Conservation (phyloP, 768 basidiomycete species). For the Phaeotremella fagi region DNA sequence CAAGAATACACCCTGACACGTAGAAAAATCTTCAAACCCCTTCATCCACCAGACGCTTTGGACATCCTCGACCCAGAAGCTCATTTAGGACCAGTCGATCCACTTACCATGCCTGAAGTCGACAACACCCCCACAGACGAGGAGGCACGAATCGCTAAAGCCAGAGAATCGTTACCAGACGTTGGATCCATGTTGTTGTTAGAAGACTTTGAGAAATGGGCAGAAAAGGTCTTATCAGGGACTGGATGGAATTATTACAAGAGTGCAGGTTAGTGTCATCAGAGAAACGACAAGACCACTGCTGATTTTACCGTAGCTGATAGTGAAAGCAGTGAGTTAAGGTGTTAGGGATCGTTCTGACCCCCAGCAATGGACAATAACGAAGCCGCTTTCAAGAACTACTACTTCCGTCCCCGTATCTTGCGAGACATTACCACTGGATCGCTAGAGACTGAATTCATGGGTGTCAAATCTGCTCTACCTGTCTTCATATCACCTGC, state of each 20-base stretch:
- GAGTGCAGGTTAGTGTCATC: slow-evolving; percentile 20
- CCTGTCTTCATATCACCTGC: slow-evolving; percentile 46
- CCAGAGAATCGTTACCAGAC: slow-evolving; percentile 38
- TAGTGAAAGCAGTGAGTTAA: slow-evolving; percentile 37
- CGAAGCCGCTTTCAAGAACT: slow-evolving; percentile 42
- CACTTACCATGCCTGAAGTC: slow-evolving; percentile 32
- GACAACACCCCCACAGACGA: slow-evolving; percentile 39
- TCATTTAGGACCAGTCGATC: slow-evolving; percentile 49
- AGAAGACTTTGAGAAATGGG: slow-evolving; percentile 49
- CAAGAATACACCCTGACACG: neutral
- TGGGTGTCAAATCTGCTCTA: slow-evolving; percentile 33
- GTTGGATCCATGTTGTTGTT: slow-evolving; percentile 47
- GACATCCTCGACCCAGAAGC: slow-evolving; percentile 38
- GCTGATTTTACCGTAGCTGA: slow-evolving; percentile 19
- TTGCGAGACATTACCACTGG: slow-evolving; percentile 22
- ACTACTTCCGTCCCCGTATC: slow-evolving; percentile 46
- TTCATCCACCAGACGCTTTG: slow-evolving; percentile 49
- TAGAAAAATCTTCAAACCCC: slow-evolving; percentile 46
- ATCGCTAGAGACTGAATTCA: slow-evolving; percentile 28
- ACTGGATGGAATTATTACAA: slow-evolving; percentile 51
- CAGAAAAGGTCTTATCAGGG: slow-evolving; percentile 46
- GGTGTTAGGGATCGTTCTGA: neutral
- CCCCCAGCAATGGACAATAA: slow-evolving; percentile 39
- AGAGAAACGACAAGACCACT: neutral
- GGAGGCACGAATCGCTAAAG: slow-evolving; percentile 41